Conservation (phyloP, 345 rosid genomes). For the Aurinia saxatilis region DNA sequence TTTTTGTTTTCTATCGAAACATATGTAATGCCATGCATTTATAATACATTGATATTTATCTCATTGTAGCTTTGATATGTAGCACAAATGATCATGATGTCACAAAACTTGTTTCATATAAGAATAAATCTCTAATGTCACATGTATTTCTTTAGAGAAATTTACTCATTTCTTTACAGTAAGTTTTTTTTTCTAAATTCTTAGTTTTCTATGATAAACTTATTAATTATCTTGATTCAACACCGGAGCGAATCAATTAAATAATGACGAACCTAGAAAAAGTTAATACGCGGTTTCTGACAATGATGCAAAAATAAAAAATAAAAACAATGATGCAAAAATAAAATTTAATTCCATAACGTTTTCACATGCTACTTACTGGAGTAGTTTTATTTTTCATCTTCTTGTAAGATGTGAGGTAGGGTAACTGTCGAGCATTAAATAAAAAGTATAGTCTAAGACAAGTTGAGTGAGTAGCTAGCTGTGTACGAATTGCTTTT, state of each 20-base stretch:
- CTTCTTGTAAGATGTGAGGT: neutral
- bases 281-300: neutral
- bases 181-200: too few species aligned
- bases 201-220: too few species aligned
- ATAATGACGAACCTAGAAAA: neutral
- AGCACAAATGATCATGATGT: neutral
- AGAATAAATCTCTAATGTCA: too few species aligned
- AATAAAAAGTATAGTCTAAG: neutral
- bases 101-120: neutral
- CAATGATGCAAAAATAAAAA: neutral
- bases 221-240: neutral
- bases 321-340: neutral
- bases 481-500: slow-evolving; percentile 1
- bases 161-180: too few species aligned
- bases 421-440: slow-evolving; percentile 1
- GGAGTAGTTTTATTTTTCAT: too few species aligned
- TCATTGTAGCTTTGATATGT: neutral
- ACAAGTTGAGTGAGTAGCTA: neutral
- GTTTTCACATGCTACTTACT: neutral
- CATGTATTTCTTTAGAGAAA: too few species aligned
- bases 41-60: neutral
- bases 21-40: slow-evolving; percentile 2
- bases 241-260: neutral
- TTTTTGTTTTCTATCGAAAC: neutral
- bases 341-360: neutral